Conservation (phyloP, 2,329 filamentous ascomycete species). For the Venturia aucupariae region DNA sequence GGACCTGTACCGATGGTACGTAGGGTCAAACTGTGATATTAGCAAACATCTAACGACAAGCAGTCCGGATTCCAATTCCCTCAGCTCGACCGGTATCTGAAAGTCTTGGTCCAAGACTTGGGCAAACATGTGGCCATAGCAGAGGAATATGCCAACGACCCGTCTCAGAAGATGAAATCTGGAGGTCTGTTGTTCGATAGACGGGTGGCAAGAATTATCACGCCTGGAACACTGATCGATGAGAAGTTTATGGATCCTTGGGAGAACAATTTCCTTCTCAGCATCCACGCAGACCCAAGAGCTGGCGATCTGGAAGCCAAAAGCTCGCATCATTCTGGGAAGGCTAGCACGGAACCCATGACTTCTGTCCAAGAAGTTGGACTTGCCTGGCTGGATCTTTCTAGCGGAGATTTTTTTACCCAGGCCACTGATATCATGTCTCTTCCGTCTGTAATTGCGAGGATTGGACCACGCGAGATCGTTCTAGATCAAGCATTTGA, state of each 20-base stretch:
- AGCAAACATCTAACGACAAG: constrained; percentile 16
- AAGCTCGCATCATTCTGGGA: constrained; percentile 20
- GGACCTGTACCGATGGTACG: constrained; percentile 76
- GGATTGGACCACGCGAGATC: constrained; percentile 77
- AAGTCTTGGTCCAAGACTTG: constrained; percentile 82
- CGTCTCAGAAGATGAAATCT: constrained; percentile 59
- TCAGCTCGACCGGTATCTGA: constrained; percentile 86
- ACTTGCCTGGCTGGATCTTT: constrained; percentile 88
- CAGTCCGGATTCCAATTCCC: constrained; percentile 88
- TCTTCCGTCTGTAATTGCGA: constrained; percentile 70
- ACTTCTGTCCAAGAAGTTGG: constrained; percentile 39
- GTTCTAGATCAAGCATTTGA: constrained; percentile 55
- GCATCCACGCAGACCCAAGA: constrained; percentile 52
- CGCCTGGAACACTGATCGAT: constrained; percentile 90
- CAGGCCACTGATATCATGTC: constrained; percentile 62
- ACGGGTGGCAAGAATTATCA: constrained; percentile 77
- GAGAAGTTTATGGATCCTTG: constrained; percentile 95
- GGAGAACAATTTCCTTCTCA: constrained; percentile 85
- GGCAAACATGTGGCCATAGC: constrained; percentile 88
- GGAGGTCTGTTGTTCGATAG: constrained; percentile 79
- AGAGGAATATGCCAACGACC: constrained; percentile 77
- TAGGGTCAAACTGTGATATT: neutral
- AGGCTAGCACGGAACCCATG: neutral
- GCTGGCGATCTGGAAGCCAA: constrained; percentile 20
- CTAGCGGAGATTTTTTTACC: constrained; percentile 88